Evolutionary conservation across 2,329 filamentous ascomycete genomes (phyloP).

Genomic region (Zarea fungicola): DNA sequence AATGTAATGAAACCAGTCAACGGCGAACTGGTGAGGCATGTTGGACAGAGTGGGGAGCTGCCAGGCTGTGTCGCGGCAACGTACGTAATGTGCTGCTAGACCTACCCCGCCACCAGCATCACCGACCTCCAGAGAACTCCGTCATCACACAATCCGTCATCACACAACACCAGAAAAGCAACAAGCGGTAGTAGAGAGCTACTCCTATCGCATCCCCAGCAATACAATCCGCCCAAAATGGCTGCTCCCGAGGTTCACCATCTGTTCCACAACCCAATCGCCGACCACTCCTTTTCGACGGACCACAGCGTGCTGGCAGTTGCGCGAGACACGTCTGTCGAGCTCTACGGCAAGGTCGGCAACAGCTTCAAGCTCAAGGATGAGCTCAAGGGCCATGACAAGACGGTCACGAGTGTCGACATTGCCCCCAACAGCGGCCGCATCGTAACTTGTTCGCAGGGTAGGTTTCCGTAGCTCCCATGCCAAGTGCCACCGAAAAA

Average conservation of each 20-base stretch:
- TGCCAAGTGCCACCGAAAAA: no score
- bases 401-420: conserved; percentile 92
- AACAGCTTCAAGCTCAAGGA: conserved; percentile 78
- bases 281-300: conserved; percentile 95
- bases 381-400: conserved; percentile 94
- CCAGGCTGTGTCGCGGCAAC: no score
- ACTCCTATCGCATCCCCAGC: conserved; percentile 37
- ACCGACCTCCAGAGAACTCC: not conserved
- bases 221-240: conserved; percentile 51
- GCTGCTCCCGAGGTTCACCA: conserved; percentile 86
- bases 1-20: no score
- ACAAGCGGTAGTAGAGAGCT: conserved; percentile 90
- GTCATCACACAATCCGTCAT: not conserved
- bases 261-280: conserved; percentile 92
- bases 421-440: conserved; percentile 86
- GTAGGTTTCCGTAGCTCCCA: no score
- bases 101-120: conserved; percentile 4
- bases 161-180: conserved; percentile 2
- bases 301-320: conserved; percentile 87
- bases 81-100: conserved; percentile 14
- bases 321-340: conserved; percentile 81
- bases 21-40: no score
- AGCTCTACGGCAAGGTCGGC: conserved; percentile 75
- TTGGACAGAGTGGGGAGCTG: no score
- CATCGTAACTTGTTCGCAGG: conserved; percentile 97